phyloP scores from a whole-genome alignment of 257 asterid genomes.

The Nicotiana attenuata region DNA sequence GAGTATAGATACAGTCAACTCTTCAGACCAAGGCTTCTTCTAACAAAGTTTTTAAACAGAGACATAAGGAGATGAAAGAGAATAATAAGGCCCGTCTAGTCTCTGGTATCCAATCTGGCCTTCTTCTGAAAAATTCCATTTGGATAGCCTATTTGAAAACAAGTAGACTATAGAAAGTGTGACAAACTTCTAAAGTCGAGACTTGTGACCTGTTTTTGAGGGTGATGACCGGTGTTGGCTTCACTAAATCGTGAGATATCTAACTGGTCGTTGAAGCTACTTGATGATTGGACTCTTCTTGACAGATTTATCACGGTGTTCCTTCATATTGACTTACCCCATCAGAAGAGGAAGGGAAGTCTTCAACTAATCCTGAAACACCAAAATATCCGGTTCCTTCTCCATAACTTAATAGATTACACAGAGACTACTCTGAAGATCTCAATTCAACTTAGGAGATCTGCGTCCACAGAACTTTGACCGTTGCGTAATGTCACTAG shows the following conservation, averaged over 20 bases:
- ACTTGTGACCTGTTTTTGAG: neutral
- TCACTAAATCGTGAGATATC: neutral
- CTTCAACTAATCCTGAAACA: neutral
- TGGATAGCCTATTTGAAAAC: neutral
- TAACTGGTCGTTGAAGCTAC: neutral
- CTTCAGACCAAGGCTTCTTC: neutral
- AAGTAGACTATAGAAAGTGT: neutral
- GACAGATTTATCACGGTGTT: too few species aligned
- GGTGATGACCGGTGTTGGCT: neutral
- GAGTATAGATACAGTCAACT: neutral
- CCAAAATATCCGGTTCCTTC: neutral
- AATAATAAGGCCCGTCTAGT: neutral
- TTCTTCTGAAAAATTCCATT: neutral
- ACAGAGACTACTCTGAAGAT: too few species aligned
- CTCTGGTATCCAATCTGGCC: neutral
- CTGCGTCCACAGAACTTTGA: neutral
- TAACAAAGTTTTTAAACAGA: neutral
- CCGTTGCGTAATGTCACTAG: neutral
- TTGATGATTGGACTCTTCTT: neutral
- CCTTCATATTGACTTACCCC: neutral
- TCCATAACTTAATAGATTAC: too few species aligned
- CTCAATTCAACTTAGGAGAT: neutral
- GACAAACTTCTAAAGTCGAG: neutral
- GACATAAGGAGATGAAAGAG: neutral
- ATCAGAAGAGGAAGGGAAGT: neutral